Evolutionary conservation across 768 basidiomycete species (phyloP), one percentile per base, ranked within the genome.

Genomic region (Terana coerulea): DNA sequence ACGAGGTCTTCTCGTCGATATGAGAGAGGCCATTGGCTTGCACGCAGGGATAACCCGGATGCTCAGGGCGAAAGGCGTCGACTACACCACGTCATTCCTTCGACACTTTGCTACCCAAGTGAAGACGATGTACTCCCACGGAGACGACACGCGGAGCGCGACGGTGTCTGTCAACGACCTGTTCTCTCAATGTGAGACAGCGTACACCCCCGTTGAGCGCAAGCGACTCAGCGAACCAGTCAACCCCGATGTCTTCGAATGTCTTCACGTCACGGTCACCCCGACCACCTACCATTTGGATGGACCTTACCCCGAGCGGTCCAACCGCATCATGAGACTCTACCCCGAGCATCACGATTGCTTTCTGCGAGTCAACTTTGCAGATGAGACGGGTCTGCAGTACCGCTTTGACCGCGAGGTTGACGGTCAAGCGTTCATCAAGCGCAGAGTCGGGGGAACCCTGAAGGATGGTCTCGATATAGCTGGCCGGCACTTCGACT

Each of bases 351-450:
- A 77, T 48, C 75, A 79, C n/a, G 72, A 77, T 53, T 74, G 70
- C 22, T 88, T 88, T 59, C 57, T 87, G 21, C 78, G 84, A 7
- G 83, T 86, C 49, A 69, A 72, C 49, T 84, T 86, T 58, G 71
- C 75, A 11, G 84, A 87, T 46, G 84, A 87, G 60, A 76, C 72
- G 14, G 64, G 67, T 5, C 61, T 81, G 4, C 73, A 75, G 37
- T 77, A 76, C 60, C 77, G 76, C 5, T 79, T 76, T 50, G 79
- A 83, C 59, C 72, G 75, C 17, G 82, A 84, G 17, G 60, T 83
- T 11, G 74, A 85, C 54, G 75, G 77, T 3, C 65, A 66, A 3
- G 60, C 42, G 3, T 86, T 84, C 55, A 71, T 84, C 47, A 61
- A 66, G 24, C 46, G 60, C 3, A 74, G 82, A 30, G 70, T 84